A percentile compares a stretch with the other conserved stretches of the same genome.
Conservation (phyloP, 1,139 yeast genomes). For the Pichia cactophila region DNA sequence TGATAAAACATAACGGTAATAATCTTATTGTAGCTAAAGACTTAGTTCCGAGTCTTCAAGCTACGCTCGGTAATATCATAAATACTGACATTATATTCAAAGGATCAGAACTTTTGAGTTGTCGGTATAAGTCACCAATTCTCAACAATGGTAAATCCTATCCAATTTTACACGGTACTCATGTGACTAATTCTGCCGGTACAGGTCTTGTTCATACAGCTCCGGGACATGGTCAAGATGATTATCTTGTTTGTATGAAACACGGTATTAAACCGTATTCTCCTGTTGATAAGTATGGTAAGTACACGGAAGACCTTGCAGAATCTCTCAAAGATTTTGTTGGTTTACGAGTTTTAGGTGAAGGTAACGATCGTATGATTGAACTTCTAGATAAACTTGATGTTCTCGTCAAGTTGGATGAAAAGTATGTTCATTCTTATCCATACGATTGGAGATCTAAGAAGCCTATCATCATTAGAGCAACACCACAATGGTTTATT, state of each 20-base stretch:
- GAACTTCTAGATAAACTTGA: conserved; percentile 35
- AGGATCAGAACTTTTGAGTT: conserved; percentile 43
- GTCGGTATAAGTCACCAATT: conserved; percentile 53
- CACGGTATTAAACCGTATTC: conserved; percentile 57
- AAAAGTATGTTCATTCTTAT: conserved; percentile 66
- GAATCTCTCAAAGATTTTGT: conserved; percentile 36
- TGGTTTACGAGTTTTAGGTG: conserved; percentile 54
- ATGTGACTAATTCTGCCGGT: conserved; percentile 77
- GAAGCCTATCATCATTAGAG: conserved; percentile 86
- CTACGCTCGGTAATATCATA: conserved; percentile 4
- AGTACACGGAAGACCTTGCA: conserved; percentile 44
- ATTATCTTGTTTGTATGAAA: conserved; percentile 61
- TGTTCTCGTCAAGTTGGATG: conserved; percentile 44
- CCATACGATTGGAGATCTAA: conserved; percentile 98
- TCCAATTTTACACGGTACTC: conserved; percentile 72
- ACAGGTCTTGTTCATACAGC: conserved; percentile 96
- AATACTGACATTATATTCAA: conserved; percentile 23
- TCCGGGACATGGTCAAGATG: conserved; percentile 97
- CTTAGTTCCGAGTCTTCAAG: conserved; percentile 27
- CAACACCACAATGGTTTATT: conserved; percentile 97
- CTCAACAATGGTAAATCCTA: conserved; percentile 22
- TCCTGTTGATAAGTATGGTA: conserved; percentile 73
- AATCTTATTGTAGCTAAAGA: conserved; percentile 44
- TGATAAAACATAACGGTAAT: conserved; percentile 32
- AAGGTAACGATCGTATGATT: conserved; percentile 46